Evolutionary conservation across 345 rosid genomes (phyloP).

Genomic region (Rhizophora apiculata): DNA sequence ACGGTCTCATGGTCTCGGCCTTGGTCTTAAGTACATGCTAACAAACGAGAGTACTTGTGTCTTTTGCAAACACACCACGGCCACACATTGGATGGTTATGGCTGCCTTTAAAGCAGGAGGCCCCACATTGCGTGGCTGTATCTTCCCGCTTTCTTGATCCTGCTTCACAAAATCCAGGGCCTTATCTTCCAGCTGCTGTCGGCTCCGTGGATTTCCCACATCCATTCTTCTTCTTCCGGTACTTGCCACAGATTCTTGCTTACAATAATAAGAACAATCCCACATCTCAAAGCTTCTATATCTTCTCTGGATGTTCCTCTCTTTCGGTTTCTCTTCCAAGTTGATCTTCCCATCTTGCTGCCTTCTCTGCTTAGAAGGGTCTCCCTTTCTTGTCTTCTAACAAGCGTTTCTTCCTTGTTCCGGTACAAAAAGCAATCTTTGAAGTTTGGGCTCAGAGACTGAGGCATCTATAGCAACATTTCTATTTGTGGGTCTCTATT

Average conservation of each 20-base stretch:
- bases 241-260: not conserved
- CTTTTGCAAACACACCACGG: not conserved
- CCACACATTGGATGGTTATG: constrained; percentile 14
- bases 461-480: not conserved
- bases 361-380: too few relatives aligned
- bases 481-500: not conserved
- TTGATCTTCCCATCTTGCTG: too few relatives aligned
- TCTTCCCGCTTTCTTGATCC: constrained; percentile 7
- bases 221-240: not conserved
- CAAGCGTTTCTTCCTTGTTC: not conserved
- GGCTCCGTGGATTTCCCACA: constrained; percentile 20
- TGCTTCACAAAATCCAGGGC: constrained; percentile 17
- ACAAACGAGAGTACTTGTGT: too few relatives aligned
- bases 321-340: not conserved
- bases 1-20: too few relatives aligned
- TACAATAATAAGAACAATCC: not conserved
- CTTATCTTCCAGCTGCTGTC: constrained; percentile 32
- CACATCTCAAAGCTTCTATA: too few relatives aligned
- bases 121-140: constrained; percentile 25
- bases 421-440: too few relatives aligned
- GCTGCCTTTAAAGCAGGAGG: not conserved
- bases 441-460: not conserved
- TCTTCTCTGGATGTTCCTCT: too few relatives aligned
- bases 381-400: not conserved
- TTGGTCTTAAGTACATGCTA: too few relatives aligned